These are phyloP conservation scores for Silene noctiflora DNA, from an alignment of 179 eudicot species.

Conservation along the genomic window DNA sequence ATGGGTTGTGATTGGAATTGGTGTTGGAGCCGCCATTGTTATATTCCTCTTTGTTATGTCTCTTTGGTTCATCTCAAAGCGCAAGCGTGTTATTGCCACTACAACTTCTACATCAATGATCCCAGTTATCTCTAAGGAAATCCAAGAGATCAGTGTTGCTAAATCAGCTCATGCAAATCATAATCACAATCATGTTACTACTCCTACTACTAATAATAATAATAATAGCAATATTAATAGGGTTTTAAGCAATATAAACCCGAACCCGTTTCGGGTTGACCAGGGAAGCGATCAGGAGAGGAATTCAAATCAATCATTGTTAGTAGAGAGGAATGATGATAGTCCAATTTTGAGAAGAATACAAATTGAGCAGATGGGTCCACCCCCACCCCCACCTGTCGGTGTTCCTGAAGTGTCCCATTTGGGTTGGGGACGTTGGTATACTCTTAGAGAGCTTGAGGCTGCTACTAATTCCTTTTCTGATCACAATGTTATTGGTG, in stretches of 20 bases:
- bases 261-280: conserved; percentile 18
- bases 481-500: conserved; percentile 66
- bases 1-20: conserved; percentile 54
- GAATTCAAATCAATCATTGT: not conserved
- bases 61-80: conserved; percentile 46
- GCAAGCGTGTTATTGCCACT: conserved; percentile 6
- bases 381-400: conserved; percentile 10
- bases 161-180: conserved; percentile 11
- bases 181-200: not conserved
- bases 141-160: conserved; percentile 32
- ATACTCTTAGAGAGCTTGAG: conserved; percentile 66
- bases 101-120: conserved; percentile 9
- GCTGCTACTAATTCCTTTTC: conserved; percentile 52
- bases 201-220: not conserved
- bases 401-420: conserved; percentile 63
- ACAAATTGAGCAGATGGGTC: conserved; percentile 20
- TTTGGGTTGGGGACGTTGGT: conserved; percentile 87
- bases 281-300: conserved; percentile 24
- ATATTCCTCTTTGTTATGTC: conserved; percentile 51
- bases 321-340: not conserved
- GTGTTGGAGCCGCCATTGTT: conserved; percentile 55
- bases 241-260: conserved; percentile 15
- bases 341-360: conserved; percentile 21
- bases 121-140: conserved; percentile 33
- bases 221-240: not conserved